Evolutionary conservation across 805 yeast species (phyloP).

Genomic region (Teunomyces panamensis): DNA sequence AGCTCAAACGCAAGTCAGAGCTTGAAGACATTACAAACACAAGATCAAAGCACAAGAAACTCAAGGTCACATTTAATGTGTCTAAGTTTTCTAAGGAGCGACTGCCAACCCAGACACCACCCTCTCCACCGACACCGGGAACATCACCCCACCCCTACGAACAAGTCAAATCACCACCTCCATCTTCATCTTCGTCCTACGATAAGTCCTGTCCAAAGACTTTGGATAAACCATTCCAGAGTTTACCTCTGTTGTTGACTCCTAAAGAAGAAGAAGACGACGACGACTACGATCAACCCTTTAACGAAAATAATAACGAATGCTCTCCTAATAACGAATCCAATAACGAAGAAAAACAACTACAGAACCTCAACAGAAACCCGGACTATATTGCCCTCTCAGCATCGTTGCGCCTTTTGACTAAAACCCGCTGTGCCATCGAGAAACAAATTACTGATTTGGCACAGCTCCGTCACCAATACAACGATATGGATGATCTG

Average conservation of each 20-base stretch:
- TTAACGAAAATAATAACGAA: conserved; percentile 4
- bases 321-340: conserved; percentile 1
- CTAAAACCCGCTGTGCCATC: conserved; percentile 20
- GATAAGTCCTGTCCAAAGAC: conserved; percentile 15
- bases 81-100: neutral
- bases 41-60: conserved; percentile 20
- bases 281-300: conserved; percentile 3
- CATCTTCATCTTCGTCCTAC: conserved; percentile 22
- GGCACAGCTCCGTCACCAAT: conserved; percentile 24
- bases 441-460: conserved; percentile 29
- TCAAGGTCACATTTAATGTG: conserved; percentile 15
- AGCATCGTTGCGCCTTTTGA: conserved; percentile 29
- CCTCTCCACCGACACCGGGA: conserved; percentile 4
- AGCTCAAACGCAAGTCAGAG: conserved; percentile 31
- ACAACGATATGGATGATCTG: conserved; percentile 12
- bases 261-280: conserved; percentile 40
- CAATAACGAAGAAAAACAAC: conserved; percentile 4
- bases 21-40: conserved; percentile 28
- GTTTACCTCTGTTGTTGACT: conserved; percentile 34
- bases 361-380: conserved; percentile 21
- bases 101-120: conserved; percentile 2
- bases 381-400: conserved; percentile 37
- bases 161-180: neutral
- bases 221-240: conserved; percentile 23
- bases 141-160: conserved; percentile 3